A percentile compares a stretch with the other conserved stretches of the same genome.
phyloP scores from a whole-genome alignment of 176 grass and related monocot species.

The Juncus effusus region DNA sequence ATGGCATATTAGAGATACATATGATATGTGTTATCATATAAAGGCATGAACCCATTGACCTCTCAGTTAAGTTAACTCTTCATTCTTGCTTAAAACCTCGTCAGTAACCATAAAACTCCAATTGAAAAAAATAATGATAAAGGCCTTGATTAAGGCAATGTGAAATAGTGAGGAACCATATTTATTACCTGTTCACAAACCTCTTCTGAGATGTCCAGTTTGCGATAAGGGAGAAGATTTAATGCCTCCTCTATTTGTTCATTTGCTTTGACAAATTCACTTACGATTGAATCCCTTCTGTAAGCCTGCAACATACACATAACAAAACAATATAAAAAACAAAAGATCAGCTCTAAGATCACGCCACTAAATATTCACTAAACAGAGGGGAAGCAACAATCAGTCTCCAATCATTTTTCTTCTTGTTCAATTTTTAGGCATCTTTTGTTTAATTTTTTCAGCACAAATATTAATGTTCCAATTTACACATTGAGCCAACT shows the following conservation, averaged over 20 bases:
- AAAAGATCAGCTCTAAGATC: not conserved
- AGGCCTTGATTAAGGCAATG: not conserved
- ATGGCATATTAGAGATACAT: conserved; percentile 6
- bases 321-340: not conserved
- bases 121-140: not conserved
- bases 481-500: not conserved
- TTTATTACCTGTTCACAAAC: conserved; percentile 70
- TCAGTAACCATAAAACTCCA: not conserved
- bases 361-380: too few species aligned
- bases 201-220: conserved; percentile 67
- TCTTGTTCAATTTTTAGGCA: too few species aligned
- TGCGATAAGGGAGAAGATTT: conserved; percentile 44
- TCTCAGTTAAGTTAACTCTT: not conserved
- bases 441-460: too few species aligned
- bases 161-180: not conserved
- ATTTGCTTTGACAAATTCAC: conserved; percentile 49
- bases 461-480: not conserved
- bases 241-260: conserved; percentile 51
- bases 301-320: conserved; percentile 37
- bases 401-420: too few species aligned
- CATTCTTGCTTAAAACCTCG: too few species aligned
- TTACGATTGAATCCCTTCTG: conserved; percentile 37
- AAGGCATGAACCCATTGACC: too few species aligned
- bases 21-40: not conserved
- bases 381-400: too few species aligned